These are phyloP conservation scores for Penicillium sp. DNA, from an alignment of 2,329 filamentous ascomycete genomes.

Conservation along the genomic window DNA sequence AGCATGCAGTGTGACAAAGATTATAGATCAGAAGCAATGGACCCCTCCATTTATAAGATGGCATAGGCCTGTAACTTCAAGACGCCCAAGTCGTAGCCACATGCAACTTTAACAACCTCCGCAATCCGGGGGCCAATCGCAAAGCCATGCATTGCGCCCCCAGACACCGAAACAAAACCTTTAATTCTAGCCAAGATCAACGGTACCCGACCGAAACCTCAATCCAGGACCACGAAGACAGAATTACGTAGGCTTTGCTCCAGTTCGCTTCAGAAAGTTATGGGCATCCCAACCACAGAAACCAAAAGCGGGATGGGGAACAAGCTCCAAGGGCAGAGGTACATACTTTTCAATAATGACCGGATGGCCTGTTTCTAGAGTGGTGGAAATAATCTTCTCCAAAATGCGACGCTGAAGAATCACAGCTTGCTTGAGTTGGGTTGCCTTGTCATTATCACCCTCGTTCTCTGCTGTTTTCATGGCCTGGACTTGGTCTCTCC, in stretches of 20 bases:
- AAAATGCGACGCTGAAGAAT: conserved; percentile 59
- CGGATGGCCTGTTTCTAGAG: conserved; percentile 48
- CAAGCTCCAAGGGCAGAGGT: not conserved
- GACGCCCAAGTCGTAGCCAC: not conserved
- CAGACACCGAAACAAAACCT: conserved; percentile 14
- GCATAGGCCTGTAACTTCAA: not conserved
- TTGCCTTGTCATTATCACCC: conserved; percentile 56
- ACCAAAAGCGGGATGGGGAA: conserved; percentile 13
- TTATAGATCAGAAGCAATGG: not conserved
- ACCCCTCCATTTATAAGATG: not conserved
- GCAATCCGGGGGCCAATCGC: not conserved
- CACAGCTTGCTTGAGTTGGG: conserved; percentile 58
- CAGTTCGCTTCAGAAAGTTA: conserved; percentile 39
- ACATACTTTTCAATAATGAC: conserved; percentile 53
- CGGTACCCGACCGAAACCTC: conserved; percentile 14
- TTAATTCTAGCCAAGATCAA: conserved; percentile 33
- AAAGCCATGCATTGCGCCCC: not conserved
- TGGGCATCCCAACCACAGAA: conserved; percentile 31
- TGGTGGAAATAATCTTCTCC: conserved; percentile 51
- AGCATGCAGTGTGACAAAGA: not conserved
- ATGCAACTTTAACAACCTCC: not conserved
- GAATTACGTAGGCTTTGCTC: conserved; percentile 39
- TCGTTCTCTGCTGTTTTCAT: conserved; percentile 61
- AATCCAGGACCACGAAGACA: conserved; percentile 29
- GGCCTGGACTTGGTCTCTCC: conserved; percentile 59